Evolutionary conservation across 2,329 filamentous ascomycete species (phyloP), one percentile per base, ranked within the genome.

Genomic region (Alternaria arbusti): DNA sequence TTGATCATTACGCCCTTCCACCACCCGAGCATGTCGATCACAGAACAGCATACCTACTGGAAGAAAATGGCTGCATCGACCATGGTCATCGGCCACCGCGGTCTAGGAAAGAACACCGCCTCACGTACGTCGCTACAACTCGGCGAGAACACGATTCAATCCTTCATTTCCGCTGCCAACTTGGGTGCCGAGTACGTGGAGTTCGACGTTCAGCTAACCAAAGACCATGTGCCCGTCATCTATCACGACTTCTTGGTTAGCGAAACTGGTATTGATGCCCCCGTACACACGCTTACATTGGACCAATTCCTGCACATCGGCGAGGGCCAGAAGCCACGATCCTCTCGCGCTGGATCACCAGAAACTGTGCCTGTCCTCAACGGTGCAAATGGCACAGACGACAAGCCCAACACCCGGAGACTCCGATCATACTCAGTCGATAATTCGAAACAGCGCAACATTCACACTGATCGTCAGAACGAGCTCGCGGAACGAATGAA

Each of bases 221-320:
- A 99, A 76, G 96, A 99, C 77, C 94, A 96, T 73, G 94, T 99
- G 2, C 96, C 96, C 0, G 95, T 99, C 68, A 97, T 99, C 74
- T 99, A 99, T 77, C 96, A 99, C 77, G 96, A 99, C 79, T 99
- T 99, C 75, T 85, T 98, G 13, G 96, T 99, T 78, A 97, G 94
- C 76, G 96, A 99, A 81, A 98, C 96, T 0, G 96, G 96, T 10
- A 96, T 97, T 57, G 96, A 99, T 76, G 96, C 96, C 0, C 96
- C 96, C 0, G 95, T 99, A 2, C 96, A 99, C 77, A 97, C 93
- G 0, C 84, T 99, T 67, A 99, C 96, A 0, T 83, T 98, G 5
- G 95, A 99, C 75, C 96, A 97, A 84, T 98, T 98, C 76, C 86
- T 98, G 20, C 93, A 97, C 77, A 90, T 97, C 72, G 94, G 93